phyloP scores from a whole-genome alignment of 2,329 filamentous ascomycete species.

The Claviceps humidiphila region DNA sequence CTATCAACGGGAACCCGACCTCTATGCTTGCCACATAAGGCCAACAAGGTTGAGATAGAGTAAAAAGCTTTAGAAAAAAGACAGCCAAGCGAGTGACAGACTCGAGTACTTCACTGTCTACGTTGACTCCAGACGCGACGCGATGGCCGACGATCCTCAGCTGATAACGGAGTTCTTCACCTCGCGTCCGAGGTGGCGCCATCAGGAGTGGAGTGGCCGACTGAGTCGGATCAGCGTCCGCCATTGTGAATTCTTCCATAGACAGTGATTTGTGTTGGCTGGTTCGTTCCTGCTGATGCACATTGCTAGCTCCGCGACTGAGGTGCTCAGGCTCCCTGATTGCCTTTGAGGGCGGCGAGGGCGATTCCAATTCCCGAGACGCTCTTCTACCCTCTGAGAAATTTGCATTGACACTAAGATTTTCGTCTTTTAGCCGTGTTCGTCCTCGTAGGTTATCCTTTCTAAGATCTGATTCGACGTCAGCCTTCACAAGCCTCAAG shows the following conservation, averaged over 20 bases:
- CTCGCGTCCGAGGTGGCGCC: slow-evolving; percentile 30
- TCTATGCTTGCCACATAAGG: slow-evolving; percentile 55
- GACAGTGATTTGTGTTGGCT: neutral
- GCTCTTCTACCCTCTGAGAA: slow-evolving; percentile 12
- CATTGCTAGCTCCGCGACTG: neutral
- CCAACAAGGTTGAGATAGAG: slow-evolving; percentile 54
- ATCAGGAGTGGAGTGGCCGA: slow-evolving; percentile 26
- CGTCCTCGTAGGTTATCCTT: slow-evolving; percentile 15
- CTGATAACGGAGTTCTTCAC: slow-evolving; percentile 20
- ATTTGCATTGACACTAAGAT: neutral
- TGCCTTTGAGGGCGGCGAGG: slow-evolving; percentile 3
- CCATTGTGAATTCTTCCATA: neutral
- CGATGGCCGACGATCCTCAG: slow-evolving; percentile 23
- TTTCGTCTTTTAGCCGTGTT: neutral
- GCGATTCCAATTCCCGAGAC: slow-evolving; percentile 9
- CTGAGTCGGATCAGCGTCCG: neutral
- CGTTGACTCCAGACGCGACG: slow-evolving; percentile 12
- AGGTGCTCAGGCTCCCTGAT: neutral
- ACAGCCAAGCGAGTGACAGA: slow-evolving; percentile 38
- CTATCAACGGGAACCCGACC: slow-evolving; percentile 53
- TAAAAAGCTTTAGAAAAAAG: slow-evolving; percentile 56
- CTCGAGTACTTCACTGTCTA: slow-evolving; percentile 17
- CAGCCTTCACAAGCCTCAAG: slow-evolving; percentile 2
- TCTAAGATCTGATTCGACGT: slow-evolving; percentile 14
- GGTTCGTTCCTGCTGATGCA: neutral